Base-by-base conservation (phyloP, 331 rosid species). In the Pyrus hybrid region DNA sequence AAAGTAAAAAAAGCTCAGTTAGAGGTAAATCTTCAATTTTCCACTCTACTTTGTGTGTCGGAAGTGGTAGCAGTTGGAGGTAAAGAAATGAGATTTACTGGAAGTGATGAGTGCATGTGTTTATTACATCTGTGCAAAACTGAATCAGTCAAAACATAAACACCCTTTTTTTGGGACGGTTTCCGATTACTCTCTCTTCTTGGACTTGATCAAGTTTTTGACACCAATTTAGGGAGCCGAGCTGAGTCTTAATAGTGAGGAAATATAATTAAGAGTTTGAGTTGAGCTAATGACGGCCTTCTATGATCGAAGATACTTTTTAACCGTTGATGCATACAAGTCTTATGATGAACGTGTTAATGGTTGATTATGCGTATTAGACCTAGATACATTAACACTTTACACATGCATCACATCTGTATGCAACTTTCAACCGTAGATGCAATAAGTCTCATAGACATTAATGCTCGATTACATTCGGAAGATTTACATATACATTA, bases 171-270 rank as follows among this genome's bases (percentile, higher is more conserved):
- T 21, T 11, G 70, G 53, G 70, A 14, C 51, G 5, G 70, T 66
- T 66, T 12, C 70, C 70, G 16, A 33, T 66, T 66, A 4, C 22
- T 5, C 70, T 11, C 70, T n/a, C 70, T 1, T 66, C 49, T 33
- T 33, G 70, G 70, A 66, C 70, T 66, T 11, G 53, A 66, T 66
- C 70, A 20, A 66, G 51, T 11, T n/a, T 66, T 35, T 66, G 3
- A 35, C 28, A 66, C 35, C 53, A 28, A 10, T n/a, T 18, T 64
- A 30, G 68, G 68, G 45, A 20, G 45, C 43, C 0, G 22, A 16
- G 21, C 21, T 51, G 35, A 16, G 18, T 32, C 3, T 57, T 17
- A 17, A 26, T 28, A 6, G 17, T 69, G 10, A 23, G 32, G 64
- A 12, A 25, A 22, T 14, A 58, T 58, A 58, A 58, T 22, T 22